Percentiles rank a stretch among this genome's conserved stretches.
phyloP scores from a whole-genome alignment of 2,329 filamentous ascomycete species.

The Cladosporium sp. region DNA sequence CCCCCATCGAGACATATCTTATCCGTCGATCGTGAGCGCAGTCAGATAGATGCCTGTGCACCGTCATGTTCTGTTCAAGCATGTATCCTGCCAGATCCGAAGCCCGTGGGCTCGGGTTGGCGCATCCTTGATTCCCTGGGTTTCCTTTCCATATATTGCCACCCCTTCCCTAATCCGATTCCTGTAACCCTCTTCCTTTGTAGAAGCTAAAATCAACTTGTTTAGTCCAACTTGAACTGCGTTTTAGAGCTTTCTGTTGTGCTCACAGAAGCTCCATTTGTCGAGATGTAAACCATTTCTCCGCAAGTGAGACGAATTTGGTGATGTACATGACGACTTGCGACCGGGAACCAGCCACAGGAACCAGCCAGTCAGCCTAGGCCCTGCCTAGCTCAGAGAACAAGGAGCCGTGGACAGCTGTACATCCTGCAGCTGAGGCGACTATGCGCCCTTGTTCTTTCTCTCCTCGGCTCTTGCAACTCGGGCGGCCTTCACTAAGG shows the following conservation, averaged over 20 bases:
- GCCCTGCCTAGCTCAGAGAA: neutral
- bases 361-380: neutral
- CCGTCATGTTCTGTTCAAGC: neutral
- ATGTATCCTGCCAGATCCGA: neutral
- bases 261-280: neutral
- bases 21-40: neutral
- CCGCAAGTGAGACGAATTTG: neutral
- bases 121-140: neutral
- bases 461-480: constrained; percentile 77
- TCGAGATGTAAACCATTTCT: neutral
- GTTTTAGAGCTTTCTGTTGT: neutral
- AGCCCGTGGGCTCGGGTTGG: neutral
- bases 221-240: neutral
- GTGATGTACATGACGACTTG: neutral
- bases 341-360: neutral
- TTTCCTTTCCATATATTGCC: neutral
- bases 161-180: neutral
- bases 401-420: neutral
- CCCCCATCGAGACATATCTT: too few species aligned
- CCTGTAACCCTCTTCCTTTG: neutral
- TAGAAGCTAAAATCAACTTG: neutral
- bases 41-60: neutral
- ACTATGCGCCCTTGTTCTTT: constrained; percentile 41
- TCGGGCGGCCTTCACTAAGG: constrained; percentile 79
- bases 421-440: neutral